These are phyloP conservation scores for Tulasnella sp. DNA, from an alignment of 768 basidiomycete species.

Conservation along the genomic window DNA sequence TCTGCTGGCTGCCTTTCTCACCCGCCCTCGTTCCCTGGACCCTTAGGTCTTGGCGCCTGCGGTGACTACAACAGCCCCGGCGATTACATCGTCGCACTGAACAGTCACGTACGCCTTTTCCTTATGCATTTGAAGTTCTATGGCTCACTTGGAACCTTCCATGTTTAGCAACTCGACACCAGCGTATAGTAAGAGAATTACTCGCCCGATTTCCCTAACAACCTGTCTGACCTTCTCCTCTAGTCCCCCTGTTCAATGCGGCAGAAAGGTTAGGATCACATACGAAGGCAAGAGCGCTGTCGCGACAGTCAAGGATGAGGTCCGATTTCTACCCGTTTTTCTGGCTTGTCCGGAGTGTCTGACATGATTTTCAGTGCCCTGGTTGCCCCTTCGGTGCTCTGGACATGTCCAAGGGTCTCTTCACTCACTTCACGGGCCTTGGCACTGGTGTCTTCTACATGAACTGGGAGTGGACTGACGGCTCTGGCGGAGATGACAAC, in stretches of 20 bases:
- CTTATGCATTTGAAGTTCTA: not conserved
- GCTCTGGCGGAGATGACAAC: not conserved
- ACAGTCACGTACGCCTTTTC: conserved; percentile 5
- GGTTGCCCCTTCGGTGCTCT: conserved; percentile 30
- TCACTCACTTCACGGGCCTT: conserved; percentile 30
- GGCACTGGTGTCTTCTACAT: conserved; percentile 25
- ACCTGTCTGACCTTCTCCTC: not conserved
- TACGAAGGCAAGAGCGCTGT: conserved; percentile 28
- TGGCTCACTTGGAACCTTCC: not conserved
- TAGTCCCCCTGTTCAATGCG: conserved; percentile 30
- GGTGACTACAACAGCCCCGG: conserved; percentile 19
- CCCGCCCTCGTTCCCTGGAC: not conserved
- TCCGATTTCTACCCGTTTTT: conserved; percentile 2
- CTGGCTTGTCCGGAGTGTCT: too few relatives aligned
- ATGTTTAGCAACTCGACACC: conserved; percentile 10
- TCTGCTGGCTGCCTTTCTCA: not conserved
- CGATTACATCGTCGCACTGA: conserved; percentile 30
- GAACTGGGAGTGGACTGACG: conserved; percentile 20
- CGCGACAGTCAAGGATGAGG: conserved; percentile 31
- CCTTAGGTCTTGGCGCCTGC: conserved; percentile 28
- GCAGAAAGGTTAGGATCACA: conserved; percentile 32
- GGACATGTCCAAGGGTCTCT: conserved; percentile 33
- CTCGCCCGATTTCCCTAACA: not conserved
- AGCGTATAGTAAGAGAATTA: not conserved
- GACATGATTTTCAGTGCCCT: not conserved